phyloP scores from a whole-genome alignment of 805 yeast species.

The Ogataea salicorniae region DNA sequence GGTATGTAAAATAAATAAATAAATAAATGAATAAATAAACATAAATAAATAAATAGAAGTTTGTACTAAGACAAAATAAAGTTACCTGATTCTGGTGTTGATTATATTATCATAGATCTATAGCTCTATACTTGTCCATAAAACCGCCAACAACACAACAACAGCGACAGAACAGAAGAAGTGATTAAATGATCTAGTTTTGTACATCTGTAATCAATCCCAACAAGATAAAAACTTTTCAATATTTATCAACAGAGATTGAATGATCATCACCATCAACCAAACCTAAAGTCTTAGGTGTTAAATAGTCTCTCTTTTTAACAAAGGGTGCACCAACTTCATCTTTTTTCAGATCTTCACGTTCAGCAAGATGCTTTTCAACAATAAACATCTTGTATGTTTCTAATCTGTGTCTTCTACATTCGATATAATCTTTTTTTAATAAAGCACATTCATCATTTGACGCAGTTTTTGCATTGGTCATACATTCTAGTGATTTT shows the following conservation, averaged over 20 bases:
- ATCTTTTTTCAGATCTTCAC: slow-evolving; percentile 23
- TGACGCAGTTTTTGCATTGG: slow-evolving; percentile 26
- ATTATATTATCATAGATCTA: too few species aligned
- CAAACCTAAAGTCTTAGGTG: slow-evolving; percentile 35
- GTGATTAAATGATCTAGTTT: too few species aligned
- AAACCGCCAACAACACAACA: too few species aligned
- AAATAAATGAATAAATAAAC: not conserved
- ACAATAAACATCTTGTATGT: slow-evolving; percentile 31
- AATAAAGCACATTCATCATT: slow-evolving; percentile 30
- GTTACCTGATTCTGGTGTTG: too few species aligned
- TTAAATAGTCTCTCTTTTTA: slow-evolving; percentile 32
- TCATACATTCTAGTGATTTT: slow-evolving; percentile 35
- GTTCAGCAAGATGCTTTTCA: slow-evolving; percentile 29
- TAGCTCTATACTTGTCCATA: too few species aligned
- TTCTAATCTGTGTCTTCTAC: slow-evolving; percentile 34
- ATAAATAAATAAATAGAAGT: not conserved
- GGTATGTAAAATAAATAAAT: not conserved
- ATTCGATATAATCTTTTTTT: slow-evolving; percentile 33
- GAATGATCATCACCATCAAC: slow-evolving; percentile 33
- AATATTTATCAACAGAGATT: slow-evolving; percentile 15
- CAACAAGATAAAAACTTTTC: too few species aligned
- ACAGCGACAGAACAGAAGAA: too few species aligned
- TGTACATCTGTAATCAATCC: too few species aligned
- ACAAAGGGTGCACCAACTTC: slow-evolving; percentile 36
- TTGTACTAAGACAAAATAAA: not conserved